Conservation (phyloP, 108 stramenopile species). For the Cyclotella choctawhatcheeana region DNA sequence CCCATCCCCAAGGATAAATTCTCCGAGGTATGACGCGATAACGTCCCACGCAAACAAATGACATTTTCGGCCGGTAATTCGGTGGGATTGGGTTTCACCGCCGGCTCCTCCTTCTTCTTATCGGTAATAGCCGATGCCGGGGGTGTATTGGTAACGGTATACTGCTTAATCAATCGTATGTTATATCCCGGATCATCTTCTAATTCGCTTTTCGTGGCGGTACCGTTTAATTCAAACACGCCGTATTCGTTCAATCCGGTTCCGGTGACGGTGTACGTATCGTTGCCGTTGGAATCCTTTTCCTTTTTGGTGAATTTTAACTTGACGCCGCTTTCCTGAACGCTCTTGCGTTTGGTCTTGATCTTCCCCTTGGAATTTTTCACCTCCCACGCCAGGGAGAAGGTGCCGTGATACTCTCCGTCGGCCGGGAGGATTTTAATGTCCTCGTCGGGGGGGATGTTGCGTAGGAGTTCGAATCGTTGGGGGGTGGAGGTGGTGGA, state of each 20-base stretch:
- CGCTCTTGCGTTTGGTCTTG: slow-evolving; percentile 71
- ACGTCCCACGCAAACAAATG: slow-evolving; percentile 75
- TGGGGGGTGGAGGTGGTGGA: slow-evolving; percentile 63
- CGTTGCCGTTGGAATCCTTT: slow-evolving; percentile 79
- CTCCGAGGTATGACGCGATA: slow-evolving; percentile 58
- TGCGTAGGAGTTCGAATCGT: slow-evolving; percentile 82
- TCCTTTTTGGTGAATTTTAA: slow-evolving; percentile 64
- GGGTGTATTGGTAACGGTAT: slow-evolving; percentile 34
- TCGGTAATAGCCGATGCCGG: not conserved
- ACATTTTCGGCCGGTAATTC: slow-evolving; percentile 59
- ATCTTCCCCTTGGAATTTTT: slow-evolving; percentile 78
- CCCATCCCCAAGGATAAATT: slow-evolving; percentile 45
- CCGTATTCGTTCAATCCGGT: slow-evolving; percentile 56
- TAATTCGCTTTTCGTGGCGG: not conserved
- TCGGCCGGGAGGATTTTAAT: slow-evolving; percentile 65
- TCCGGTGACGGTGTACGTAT: slow-evolving; percentile 75
- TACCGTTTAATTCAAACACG: slow-evolving; percentile 2
- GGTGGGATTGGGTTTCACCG: slow-evolving; percentile 47
- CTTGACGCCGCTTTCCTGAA: slow-evolving; percentile 80
- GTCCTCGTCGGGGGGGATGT: slow-evolving; percentile 68
- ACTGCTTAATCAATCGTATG: slow-evolving; percentile 72
- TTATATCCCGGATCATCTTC: slow-evolving; percentile 12
- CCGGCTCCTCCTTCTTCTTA: not conserved
- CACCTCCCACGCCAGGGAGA: slow-evolving; percentile 67
- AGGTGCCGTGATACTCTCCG: slow-evolving; percentile 87